These are phyloP conservation scores for Wickerhamomyces sydowiorum DNA, from an alignment of 805 yeast genomes.

Conservation along the genomic window DNA sequence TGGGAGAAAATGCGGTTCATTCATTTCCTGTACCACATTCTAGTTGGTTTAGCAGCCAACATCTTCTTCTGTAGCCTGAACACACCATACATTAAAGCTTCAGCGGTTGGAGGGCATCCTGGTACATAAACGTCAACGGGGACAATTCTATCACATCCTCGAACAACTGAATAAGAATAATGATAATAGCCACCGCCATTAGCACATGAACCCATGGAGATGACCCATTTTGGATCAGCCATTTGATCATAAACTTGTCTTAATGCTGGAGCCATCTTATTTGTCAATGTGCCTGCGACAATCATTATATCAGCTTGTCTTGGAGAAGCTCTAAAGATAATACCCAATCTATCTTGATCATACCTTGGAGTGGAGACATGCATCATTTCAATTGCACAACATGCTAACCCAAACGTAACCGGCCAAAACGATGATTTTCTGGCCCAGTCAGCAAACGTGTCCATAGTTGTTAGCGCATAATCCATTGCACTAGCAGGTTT, in stretches of 20 bases:
- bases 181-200: constrained; percentile 93
- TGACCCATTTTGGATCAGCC: constrained; percentile 95
- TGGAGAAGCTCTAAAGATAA: constrained; percentile 90
- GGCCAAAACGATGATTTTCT: constrained; percentile 93
- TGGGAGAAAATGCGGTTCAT: too few relatives aligned
- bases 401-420: constrained; percentile 84
- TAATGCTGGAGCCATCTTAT: constrained; percentile 90
- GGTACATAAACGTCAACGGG: constrained; percentile 91
- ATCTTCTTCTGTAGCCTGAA: constrained; percentile 87
- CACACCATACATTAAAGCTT: constrained; percentile 86
- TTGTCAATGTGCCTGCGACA: constrained; percentile 87
- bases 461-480: constrained; percentile 77
- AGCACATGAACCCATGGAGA: constrained; percentile 92
- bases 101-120: constrained; percentile 90
- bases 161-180: constrained; percentile 80
- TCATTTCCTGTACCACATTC: constrained; percentile 77
- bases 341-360: constrained; percentile 89
- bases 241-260: constrained; percentile 92
- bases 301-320: constrained; percentile 90
- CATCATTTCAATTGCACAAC: constrained; percentile 96
- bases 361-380: constrained; percentile 87
- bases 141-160: constrained; percentile 85
- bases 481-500: constrained; percentile 59
- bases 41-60: constrained; percentile 73
- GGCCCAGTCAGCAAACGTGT: constrained; percentile 84